These are phyloP conservation scores for Coniophora puteana DNA, from an alignment of 1,284 basidiomycete species.

Conservation along the genomic window DNA sequence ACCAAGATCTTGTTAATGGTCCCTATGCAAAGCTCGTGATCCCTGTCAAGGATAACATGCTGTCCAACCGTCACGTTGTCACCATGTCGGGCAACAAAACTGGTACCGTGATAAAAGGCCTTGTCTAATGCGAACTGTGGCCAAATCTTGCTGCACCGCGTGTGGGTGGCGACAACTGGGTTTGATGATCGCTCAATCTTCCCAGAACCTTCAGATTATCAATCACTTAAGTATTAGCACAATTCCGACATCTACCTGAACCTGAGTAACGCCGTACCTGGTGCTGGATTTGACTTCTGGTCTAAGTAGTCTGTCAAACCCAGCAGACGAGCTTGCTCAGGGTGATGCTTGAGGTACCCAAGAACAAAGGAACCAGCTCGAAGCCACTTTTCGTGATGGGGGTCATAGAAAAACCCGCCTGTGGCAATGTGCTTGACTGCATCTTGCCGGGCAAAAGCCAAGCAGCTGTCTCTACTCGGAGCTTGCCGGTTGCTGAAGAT, in stretches of 20 bases:
- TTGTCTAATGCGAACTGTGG: too few species aligned
- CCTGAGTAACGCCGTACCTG: too few species aligned
- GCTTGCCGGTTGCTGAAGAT: slow-evolving; percentile 6
- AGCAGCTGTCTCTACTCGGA: slow-evolving; percentile 6
- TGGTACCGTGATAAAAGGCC: too few species aligned
- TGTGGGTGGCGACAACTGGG: too few species aligned
- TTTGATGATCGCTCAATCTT: too few species aligned
- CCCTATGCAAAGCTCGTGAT: background rate
- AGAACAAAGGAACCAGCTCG: background rate
- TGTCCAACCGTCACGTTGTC: too few species aligned
- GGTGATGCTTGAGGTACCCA: slow-evolving; percentile 1
- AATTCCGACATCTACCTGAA: too few species aligned
- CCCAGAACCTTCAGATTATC: too few species aligned
- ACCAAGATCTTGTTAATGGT: slow-evolving; percentile 3
- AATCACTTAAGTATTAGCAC: too few species aligned
- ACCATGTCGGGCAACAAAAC: too few species aligned
- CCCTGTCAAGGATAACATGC: background rate
- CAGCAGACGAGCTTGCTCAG: slow-evolving; percentile 2
- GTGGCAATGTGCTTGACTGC: slow-evolving; percentile 7
- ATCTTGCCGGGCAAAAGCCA: slow-evolving; percentile 2
- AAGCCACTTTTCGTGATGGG: background rate
- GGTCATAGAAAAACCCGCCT: slow-evolving; percentile 5
- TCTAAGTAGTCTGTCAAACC: background rate
- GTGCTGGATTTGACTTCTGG: too few species aligned
- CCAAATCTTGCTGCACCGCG: too few species aligned